These are phyloP conservation scores for Tetrahymena thermophila DNA, from an alignment of 73 alveolate species.

Conservation along the genomic window DNA sequence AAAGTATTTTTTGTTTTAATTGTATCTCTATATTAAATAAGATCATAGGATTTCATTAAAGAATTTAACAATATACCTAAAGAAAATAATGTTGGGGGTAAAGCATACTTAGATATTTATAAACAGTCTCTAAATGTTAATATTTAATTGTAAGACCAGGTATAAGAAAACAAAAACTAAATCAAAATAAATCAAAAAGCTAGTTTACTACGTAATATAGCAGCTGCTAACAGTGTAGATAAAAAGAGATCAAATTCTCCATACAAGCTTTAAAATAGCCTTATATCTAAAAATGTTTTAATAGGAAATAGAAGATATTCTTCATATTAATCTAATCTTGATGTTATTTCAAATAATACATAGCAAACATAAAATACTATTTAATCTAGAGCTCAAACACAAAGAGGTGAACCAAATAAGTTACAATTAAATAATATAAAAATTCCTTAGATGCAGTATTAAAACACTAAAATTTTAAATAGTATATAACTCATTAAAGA, in stretches of 20 bases:
- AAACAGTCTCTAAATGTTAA: neutral
- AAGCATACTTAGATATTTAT: neutral
- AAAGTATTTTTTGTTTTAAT: no score
- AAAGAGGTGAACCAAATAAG: neutral
- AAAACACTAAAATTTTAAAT: neutral
- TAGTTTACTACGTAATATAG: neutral
- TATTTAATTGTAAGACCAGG: neutral
- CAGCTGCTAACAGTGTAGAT: neutral
- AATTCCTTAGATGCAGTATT: neutral
- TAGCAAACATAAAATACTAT: neutral
- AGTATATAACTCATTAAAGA: neutral
- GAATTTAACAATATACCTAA: neutral
- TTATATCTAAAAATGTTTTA: neutral
- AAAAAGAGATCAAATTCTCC: neutral
- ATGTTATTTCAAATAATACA: neutral
- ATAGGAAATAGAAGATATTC: neutral
- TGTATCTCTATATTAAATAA: neutral
- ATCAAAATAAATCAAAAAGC: neutral
- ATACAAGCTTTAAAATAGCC: neutral
- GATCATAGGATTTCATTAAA: neutral
- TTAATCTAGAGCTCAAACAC: neutral
- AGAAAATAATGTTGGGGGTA: neutral
- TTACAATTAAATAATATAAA: neutral
- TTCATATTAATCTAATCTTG: neutral
- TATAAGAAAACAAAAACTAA: neutral